phyloP scores from a whole-genome alignment of 2,329 filamentous ascomycete genomes.

The Sporothrix curviconia region DNA sequence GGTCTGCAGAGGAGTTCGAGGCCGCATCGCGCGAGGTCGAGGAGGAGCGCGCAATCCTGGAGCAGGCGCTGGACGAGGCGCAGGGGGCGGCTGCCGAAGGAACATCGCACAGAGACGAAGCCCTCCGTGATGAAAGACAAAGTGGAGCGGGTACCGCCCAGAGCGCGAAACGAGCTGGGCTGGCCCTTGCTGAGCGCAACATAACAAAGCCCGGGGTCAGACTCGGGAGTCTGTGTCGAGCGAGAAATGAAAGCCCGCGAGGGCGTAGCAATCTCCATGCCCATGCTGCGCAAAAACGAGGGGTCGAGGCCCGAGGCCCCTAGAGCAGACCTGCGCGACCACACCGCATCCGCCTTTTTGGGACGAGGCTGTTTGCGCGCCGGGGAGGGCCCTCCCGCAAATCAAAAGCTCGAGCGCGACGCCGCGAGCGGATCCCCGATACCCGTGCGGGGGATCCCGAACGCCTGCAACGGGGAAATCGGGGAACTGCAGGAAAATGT shows the following conservation, averaged over 20 bases:
- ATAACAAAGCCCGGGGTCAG: constrained; percentile 17
- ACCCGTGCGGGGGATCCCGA: constrained; percentile 48
- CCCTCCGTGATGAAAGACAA: constrained; percentile 41
- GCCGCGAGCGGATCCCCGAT: constrained; percentile 57
- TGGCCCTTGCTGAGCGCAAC: constrained; percentile 28
- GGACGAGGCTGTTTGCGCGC: constrained; percentile 45
- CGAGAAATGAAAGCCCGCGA: constrained; percentile 41
- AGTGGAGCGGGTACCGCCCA: constrained; percentile 45
- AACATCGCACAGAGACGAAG: constrained; percentile 37
- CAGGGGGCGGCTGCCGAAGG: constrained; percentile 46
- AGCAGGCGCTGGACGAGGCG: constrained; percentile 52
- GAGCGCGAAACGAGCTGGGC: constrained; percentile 37
- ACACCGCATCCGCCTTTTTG: constrained; percentile 63
- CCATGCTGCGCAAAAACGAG: constrained; percentile 55
- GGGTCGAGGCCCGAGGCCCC: constrained; percentile 57
- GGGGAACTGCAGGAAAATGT: constrained; percentile 38
- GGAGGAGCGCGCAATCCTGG: constrained; percentile 51
- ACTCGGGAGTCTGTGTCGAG: constrained; percentile 19
- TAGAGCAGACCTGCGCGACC: constrained; percentile 68
- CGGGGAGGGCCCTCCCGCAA: constrained; percentile 56
- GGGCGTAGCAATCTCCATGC: constrained; percentile 55
- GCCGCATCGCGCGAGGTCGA: constrained; percentile 51
- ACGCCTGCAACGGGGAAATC: constrained; percentile 47
- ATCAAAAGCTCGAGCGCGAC: constrained; percentile 64
- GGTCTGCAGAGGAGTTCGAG: constrained; percentile 40